Base-by-base conservation (phyloP, 2,329 filamentous ascomycete species). In the Chaetomiaceae sp. region DNA sequence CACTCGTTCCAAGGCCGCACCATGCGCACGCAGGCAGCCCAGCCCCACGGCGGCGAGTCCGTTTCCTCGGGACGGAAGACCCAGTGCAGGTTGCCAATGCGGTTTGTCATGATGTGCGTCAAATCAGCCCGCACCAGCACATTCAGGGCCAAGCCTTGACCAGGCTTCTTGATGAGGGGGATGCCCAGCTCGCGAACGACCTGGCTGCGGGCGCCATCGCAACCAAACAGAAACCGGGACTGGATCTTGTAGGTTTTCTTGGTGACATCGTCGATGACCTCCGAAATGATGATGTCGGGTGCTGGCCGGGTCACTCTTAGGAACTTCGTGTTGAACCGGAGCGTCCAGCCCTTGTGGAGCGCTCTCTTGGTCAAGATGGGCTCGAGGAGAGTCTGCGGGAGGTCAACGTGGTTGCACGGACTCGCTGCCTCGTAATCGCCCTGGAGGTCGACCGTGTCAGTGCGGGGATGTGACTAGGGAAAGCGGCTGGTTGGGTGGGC, bases 1-100 rank as follows among this genome's bases (percentile, higher is more conserved):
- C 78, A 84, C 63, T 83, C 75, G 52, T 74, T 58, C 79, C 79
- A 83, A 0, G 78, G 73, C 62, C 75, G 78, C 4, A 83, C 77
- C 78, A 83, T 82, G 19, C 80, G 67, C 2, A 73, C 65, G 52
- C 78, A 61, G 3, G 60, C 62, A 26, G 65, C 64, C 70, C 73
- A 77, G 0, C 68, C 75, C 61, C 74, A 81, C 0, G 65, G 64
- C 0, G 74, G 72, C 43, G 73, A 64, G 43, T 78, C 71, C 2
- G 60, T 60, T 47, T 78, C 72, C 47, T 78, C 74, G 0, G 79
- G 78, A 51, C 73, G 70, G 57, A 83, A 65, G 1, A 79, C 65
- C 73, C 76, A 81, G 57, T 84, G 79, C 15, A 83, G 64, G 55
- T 81, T 82, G 0, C 78, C 80, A 22, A 65, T 68, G 0, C 78